Conservation (phyloP, 768 basidiomycete species). For the Sporobolomyces pararoseus region DNA sequence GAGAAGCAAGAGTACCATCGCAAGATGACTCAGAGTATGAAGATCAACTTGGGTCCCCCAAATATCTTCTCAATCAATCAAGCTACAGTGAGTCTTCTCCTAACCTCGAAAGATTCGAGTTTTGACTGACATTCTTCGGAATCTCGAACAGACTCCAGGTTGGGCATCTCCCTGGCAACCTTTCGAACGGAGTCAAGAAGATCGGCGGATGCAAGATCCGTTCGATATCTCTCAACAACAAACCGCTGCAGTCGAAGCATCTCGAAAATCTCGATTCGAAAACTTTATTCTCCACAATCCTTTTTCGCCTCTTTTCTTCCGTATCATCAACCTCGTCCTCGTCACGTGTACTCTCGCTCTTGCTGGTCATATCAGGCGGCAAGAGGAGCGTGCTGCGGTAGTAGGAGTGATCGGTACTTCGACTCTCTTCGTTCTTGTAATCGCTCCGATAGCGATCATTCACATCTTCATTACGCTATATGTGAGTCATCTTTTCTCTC, state of each 20-base stretch:
- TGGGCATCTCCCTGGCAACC: constrained; percentile 44
- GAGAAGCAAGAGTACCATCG: constrained; percentile 35
- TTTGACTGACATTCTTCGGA: too few species aligned
- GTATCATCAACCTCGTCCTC: constrained; percentile 76
- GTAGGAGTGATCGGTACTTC: constrained; percentile 78
- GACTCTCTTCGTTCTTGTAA: constrained; percentile 77
- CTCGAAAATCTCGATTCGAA: constrained; percentile 28
- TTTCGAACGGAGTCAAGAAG: constrained; percentile 25
- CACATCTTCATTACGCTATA: constrained; percentile 85
- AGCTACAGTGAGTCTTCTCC: constrained; percentile 17
- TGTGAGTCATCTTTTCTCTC: constrained; percentile 54
- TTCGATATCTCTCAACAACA: constrained; percentile 30
- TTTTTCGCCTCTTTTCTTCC: constrained; percentile 57
- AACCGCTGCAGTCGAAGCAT: constrained; percentile 2
- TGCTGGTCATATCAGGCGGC: constrained; percentile 64
- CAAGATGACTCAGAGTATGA: constrained; percentile 30
- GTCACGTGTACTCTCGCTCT: constrained; percentile 73
- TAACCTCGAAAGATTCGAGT: too few species aligned
- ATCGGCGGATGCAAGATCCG: constrained; percentile 22
- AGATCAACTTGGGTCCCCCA: constrained; percentile 25
- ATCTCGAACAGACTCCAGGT: constrained; percentile 36
- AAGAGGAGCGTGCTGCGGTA: constrained; percentile 56
- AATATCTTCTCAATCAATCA: constrained; percentile 40
- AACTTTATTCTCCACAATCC: constrained; percentile 38
- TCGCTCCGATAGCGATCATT: constrained; percentile 72